Conservation (phyloP, 306 rosid genomes). For the Prunus mongolica region DNA sequence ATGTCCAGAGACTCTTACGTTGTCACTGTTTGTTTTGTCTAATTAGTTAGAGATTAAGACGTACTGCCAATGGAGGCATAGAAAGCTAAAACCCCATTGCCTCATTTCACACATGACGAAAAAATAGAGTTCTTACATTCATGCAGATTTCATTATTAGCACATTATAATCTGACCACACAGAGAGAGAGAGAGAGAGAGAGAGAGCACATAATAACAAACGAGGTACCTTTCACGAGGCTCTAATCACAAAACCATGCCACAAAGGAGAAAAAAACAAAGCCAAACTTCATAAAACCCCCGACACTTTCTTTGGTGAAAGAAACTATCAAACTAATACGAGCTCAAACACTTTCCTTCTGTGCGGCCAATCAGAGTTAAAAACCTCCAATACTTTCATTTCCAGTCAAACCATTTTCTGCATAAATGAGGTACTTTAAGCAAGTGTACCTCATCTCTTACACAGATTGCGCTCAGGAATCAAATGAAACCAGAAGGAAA, state of each 20-base stretch:
- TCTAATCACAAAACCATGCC: too few species aligned
- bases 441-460: not conserved
- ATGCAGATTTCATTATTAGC: not conserved
- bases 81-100: not conserved
- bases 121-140: not conserved
- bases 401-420: not conserved
- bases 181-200: too few species aligned
- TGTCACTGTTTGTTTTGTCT: not conserved
- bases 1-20: not conserved
- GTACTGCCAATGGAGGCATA: slow-evolving; percentile 9
- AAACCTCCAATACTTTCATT: not conserved
- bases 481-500: not conserved
- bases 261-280: not conserved
- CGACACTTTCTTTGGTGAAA: not conserved
- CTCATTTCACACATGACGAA: not conserved
- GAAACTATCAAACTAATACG: not conserved
- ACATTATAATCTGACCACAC: not conserved
- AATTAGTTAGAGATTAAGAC: not conserved
- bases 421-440: not conserved
- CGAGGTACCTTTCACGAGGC: too few species aligned
- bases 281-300: not conserved
- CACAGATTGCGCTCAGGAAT: not conserved
- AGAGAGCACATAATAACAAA: too few species aligned
- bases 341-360: not conserved
- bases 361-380: not conserved